Conservation (phyloP, 805 yeast genomes). For the Spathaspora gorwiae region DNA sequence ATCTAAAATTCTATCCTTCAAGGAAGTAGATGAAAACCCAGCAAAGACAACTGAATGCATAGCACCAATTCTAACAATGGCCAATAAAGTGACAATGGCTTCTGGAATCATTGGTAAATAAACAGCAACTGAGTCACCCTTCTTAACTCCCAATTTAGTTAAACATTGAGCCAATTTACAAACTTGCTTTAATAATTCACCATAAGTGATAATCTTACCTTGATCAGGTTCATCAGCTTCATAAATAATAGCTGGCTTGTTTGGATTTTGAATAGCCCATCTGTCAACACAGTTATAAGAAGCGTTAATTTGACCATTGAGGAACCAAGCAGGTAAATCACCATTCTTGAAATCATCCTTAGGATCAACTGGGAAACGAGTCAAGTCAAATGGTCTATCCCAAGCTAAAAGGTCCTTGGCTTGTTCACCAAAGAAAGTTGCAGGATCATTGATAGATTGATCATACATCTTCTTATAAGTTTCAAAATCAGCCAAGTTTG, state of each 20-base stretch:
- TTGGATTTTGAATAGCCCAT: conserved; percentile 84
- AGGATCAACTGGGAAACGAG: conserved; percentile 43
- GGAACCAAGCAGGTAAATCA: conserved; percentile 83
- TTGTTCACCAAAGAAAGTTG: conserved; percentile 49
- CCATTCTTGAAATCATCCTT: conserved; percentile 54
- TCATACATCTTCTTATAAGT: conserved; percentile 49
- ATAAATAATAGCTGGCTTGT: conserved; percentile 78
- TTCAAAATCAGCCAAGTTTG: conserved; percentile 46
- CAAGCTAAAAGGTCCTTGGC: conserved; percentile 49
- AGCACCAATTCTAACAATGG: conserved; percentile 92
- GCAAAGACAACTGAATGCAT: conserved; percentile 95
- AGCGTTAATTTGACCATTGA: conserved; percentile 91
- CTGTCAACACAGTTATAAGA: conserved; percentile 92
- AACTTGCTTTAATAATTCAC: conserved; percentile 80
- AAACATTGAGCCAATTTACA: conserved; percentile 83
- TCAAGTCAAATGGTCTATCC: conserved; percentile 47
- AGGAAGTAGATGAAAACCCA: conserved; percentile 91
- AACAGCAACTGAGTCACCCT: conserved; percentile 96
- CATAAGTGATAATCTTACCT: conserved; percentile 72
- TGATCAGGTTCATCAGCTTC: conserved; percentile 90
- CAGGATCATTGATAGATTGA: conserved; percentile 54
- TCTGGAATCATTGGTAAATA: conserved; percentile 98
- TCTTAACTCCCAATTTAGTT: conserved; percentile 76
- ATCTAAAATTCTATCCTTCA: conserved; percentile 84
- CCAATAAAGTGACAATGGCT: conserved; percentile 90